phyloP scores from a whole-genome alignment of 2,329 filamentous ascomycete species.

The Fusarium begoniae region DNA sequence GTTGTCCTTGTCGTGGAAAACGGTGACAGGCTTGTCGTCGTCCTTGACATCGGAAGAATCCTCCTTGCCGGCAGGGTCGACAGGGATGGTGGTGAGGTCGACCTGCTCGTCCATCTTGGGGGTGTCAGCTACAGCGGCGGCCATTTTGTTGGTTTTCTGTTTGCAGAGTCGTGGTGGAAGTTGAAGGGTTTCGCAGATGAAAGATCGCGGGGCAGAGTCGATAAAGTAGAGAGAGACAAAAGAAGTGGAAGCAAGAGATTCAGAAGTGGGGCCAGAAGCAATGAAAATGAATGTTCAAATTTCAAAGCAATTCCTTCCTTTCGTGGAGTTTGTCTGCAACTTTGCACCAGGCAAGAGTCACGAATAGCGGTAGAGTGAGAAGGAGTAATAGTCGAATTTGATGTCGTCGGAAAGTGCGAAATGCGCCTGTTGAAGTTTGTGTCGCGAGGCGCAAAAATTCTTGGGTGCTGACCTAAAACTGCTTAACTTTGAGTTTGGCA shows the following conservation, averaged over 20 bases:
- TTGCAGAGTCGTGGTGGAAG: slow-evolving; percentile 17
- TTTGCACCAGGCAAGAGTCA: slow-evolving; percentile 54
- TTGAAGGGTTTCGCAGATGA: slow-evolving; percentile 22
- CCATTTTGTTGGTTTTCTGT: slow-evolving; percentile 45
- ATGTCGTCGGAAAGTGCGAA: slow-evolving; percentile 34
- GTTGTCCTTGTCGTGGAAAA: slow-evolving; percentile 98
- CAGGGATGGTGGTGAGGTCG: slow-evolving; percentile 73
- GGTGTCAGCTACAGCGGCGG: slow-evolving; percentile 46
- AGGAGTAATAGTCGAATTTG: slow-evolving; percentile 25
- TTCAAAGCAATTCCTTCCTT: slow-evolving; percentile 44
- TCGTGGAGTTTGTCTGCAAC: slow-evolving; percentile 34
- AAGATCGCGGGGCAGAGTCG: slow-evolving; percentile 45
- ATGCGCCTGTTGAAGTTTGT: slow-evolving; percentile 32
- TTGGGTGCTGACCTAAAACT: slow-evolving; percentile 41
- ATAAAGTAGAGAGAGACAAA: slow-evolving; percentile 28
- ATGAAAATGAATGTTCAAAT: slow-evolving; percentile 25
- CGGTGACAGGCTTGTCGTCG: slow-evolving; percentile 78
- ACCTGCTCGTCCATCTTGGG: slow-evolving; percentile 63
- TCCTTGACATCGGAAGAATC: slow-evolving; percentile 60
- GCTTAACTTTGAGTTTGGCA: slow-evolving; percentile 17
- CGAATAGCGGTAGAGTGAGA: not conserved
- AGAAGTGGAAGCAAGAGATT: slow-evolving; percentile 34
- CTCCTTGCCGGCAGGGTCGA: slow-evolving; percentile 69
- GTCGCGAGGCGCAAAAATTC: slow-evolving; percentile 40
- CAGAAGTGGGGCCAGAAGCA: slow-evolving; percentile 28